Percentiles rank a stretch among this genome's conserved stretches.
Conservation (phyloP, 2,329 filamentous ascomycete species). For the Pseudogymnoascus verrucosus region DNA sequence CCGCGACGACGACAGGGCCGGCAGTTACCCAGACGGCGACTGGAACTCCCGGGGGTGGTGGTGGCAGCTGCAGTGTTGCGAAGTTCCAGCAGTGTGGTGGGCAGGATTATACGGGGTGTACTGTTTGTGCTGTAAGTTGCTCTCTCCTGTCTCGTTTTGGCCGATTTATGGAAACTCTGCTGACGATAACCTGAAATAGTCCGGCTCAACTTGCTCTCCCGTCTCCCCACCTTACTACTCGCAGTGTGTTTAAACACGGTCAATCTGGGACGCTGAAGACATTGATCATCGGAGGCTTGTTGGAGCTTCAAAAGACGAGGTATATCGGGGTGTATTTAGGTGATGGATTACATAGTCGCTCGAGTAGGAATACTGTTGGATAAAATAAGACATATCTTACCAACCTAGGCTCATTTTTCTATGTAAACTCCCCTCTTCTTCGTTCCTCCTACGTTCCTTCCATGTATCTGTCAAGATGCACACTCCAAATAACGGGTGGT, state of each 20-base stretch:
- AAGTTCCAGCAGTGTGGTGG: conserved; percentile 16
- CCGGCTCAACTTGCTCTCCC: conserved; percentile 9
- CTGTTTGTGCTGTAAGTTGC: conserved; percentile 9
- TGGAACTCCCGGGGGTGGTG: not conserved
- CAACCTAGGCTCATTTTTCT: no score
- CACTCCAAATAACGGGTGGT: no score
- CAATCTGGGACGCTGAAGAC: not conserved
- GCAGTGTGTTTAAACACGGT: conserved; percentile 5
- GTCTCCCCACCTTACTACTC: conserved; percentile 15
- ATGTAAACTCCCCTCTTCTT: no score
- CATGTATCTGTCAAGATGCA: no score
- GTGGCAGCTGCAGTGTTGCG: conserved; percentile 11
- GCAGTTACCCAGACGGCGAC: not conserved
- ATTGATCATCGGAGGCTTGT: not conserved
- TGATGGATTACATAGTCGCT: not conserved
- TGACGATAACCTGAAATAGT: not conserved
- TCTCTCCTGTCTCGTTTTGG: not conserved
- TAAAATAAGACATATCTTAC: not conserved
- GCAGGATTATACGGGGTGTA: conserved; percentile 13
- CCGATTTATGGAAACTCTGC: not conserved
- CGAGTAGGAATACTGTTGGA: not conserved
- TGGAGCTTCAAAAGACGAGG: not conserved
- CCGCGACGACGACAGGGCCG: conserved; percentile 12
- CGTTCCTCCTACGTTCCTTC: no score
- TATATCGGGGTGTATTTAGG: not conserved